Percentiles rank a stretch among this genome's conserved stretches.
phyloP scores from a whole-genome alignment of 768 basidiomycete species.

The Suillus hirtellus region DNA sequence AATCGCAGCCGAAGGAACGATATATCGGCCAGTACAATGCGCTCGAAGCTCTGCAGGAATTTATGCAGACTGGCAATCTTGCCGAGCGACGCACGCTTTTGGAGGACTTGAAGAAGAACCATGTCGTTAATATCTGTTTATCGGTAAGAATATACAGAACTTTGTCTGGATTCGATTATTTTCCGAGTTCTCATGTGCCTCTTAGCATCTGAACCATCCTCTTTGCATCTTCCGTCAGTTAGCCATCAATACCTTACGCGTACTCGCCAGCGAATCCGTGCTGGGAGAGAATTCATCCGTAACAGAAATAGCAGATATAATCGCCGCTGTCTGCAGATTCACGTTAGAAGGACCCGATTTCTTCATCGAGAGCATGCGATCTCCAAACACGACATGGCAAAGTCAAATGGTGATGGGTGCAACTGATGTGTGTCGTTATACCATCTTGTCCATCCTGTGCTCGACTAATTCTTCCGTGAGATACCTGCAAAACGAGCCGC shows the following conservation, averaged over 20 bases:
- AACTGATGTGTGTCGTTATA: background rate
- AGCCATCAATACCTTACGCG: constrained; percentile 20
- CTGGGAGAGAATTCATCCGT: constrained; percentile 23
- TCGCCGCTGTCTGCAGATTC: constrained; percentile 26
- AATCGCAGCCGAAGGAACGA: constrained; percentile 14
- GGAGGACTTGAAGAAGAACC: constrained; percentile 26
- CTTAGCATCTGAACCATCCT: constrained; percentile 24
- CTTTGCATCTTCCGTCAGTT: constrained; percentile 26
- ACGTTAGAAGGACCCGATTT: constrained; percentile 27
- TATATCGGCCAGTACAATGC: constrained; percentile 26
- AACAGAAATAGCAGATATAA: constrained; percentile 24
- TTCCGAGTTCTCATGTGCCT: background rate
- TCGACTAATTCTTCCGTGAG: constrained; percentile 9
- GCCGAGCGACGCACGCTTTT: constrained; percentile 23
- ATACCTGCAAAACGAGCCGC: constrained; percentile 19
- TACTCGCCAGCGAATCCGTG: constrained; percentile 23
- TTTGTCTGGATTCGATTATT: background rate
- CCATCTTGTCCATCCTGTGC: background rate
- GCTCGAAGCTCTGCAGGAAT: constrained; percentile 19
- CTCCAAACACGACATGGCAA: constrained; percentile 16
- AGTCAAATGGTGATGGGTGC: constrained; percentile 11
- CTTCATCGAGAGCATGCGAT: constrained; percentile 19
- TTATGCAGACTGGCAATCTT: constrained; percentile 23
- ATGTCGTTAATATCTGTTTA: constrained; percentile 23
- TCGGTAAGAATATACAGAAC: constrained; percentile 15